Percentiles rank a stretch among this genome's conserved stretches.
phyloP scores from a whole-genome alignment of 163 green algal genomes.

The Volvox carteri region DNA sequence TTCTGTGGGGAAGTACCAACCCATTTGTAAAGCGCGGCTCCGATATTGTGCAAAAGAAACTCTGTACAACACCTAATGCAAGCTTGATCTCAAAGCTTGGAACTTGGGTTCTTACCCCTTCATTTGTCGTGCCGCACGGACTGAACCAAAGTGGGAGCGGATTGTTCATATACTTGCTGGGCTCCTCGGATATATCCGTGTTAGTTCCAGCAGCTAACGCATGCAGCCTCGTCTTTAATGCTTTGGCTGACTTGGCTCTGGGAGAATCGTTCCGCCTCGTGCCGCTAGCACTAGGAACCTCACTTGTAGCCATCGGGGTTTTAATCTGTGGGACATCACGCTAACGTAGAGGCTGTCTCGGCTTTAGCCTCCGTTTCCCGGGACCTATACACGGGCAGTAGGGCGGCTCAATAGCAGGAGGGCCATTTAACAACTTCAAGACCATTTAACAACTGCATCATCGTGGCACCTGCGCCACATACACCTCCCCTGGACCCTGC shows the following conservation, averaged over 20 bases:
- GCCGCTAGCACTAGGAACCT: conserved; percentile 64
- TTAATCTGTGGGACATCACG: conserved; percentile 66
- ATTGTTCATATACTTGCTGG: conserved; percentile 71
- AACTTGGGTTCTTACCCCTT: conserved; percentile 51
- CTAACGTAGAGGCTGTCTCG: neutral
- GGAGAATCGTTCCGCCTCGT: conserved; percentile 66
- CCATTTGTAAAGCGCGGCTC: conserved; percentile 43
- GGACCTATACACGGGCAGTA: no score
- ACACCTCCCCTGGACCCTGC: no score
- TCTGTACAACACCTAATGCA: neutral
- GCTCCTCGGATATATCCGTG: conserved; percentile 56
- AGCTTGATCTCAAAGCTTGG: neutral
- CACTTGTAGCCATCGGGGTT: conserved; percentile 68
- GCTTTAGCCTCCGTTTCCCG: no score
- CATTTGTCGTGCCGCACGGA: conserved; percentile 63
- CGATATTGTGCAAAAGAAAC: neutral
- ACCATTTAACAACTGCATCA: no score
- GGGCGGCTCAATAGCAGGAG: no score
- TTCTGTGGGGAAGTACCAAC: conserved; percentile 48
- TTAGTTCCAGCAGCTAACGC: conserved; percentile 79
- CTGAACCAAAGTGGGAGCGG: conserved; percentile 69
- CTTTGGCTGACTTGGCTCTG: conserved; percentile 70
- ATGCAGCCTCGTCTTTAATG: conserved; percentile 68
- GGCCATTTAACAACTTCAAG: no score
- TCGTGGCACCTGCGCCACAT: no score